Evolutionary conservation across 768 basidiomycete species (phyloP).

Genomic region (Naganishia onofrii): DNA sequence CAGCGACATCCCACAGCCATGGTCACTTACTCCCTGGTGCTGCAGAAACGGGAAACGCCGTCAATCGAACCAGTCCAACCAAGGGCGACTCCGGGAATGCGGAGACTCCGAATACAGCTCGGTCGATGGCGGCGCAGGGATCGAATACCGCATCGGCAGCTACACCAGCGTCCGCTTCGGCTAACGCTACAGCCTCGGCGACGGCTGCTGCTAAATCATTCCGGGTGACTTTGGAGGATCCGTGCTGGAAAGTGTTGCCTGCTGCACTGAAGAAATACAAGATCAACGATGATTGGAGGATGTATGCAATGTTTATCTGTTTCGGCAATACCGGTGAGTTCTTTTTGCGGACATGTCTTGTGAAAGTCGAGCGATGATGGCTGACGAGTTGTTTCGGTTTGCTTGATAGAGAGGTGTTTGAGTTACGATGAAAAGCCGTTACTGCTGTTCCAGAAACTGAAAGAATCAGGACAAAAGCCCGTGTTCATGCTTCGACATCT

Average conservation of each 20-base stretch:
- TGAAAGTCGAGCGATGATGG: background rate
- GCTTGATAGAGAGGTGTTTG: slow-evolving; percentile 76
- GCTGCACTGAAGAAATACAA: slow-evolving; percentile 98
- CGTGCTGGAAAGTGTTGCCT: slow-evolving; percentile 96
- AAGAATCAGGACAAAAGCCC: slow-evolving; percentile 94
- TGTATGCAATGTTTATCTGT: slow-evolving; percentile 99
- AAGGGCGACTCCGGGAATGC: slow-evolving; percentile 7
- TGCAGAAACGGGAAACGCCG: background rate
- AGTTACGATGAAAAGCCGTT: slow-evolving; percentile 98
- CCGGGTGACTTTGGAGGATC: slow-evolving; percentile 95
- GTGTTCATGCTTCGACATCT: slow-evolving; percentile 76
- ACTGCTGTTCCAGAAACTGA: slow-evolving; percentile 92
- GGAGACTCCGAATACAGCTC: slow-evolving; percentile 13
- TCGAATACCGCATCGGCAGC: background rate
- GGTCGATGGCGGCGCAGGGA: slow-evolving; percentile 6
- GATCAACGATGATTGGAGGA: slow-evolving; percentile 98
- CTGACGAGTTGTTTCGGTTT: background rate
- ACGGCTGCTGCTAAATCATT: slow-evolving; percentile 67
- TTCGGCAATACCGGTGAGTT: slow-evolving; percentile 81
- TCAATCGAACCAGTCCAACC: slow-evolving; percentile 5
- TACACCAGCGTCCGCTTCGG: slow-evolving; percentile 22
- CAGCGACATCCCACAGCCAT: background rate
- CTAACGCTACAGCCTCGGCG: slow-evolving; percentile 41
- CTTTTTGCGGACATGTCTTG: background rate
- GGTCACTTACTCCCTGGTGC: background rate